These are phyloP conservation scores for Capsicum chinense DNA, from an alignment of 257 asterid genomes.

Conservation along the genomic window DNA sequence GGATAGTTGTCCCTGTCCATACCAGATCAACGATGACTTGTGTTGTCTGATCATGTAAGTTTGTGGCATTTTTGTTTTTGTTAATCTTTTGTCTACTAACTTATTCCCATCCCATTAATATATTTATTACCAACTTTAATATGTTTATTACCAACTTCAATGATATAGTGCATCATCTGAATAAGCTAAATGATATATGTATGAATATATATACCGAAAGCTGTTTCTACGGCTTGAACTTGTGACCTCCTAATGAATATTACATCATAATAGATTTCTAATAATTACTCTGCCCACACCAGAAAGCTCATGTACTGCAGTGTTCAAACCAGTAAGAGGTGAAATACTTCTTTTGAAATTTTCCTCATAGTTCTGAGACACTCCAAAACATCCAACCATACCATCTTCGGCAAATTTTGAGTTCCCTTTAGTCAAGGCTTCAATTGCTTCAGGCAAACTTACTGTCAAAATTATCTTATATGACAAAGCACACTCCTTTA, in stretches of 20 bases:
- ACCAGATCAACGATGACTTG: no score
- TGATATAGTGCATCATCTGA: no score
- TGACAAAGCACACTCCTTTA: slow-evolving; percentile 14
- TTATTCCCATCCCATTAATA: no score
- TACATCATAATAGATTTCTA: slow-evolving; percentile 41
- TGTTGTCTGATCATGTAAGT: no score
- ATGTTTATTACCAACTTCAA: no score
- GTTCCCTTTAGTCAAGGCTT: slow-evolving; percentile 40
- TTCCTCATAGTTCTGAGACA: background rate
- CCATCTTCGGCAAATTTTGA: slow-evolving; percentile 42
- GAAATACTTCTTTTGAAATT: slow-evolving; percentile 28
- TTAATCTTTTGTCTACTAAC: no score
- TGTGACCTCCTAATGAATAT: background rate
- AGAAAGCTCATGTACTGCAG: slow-evolving; percentile 50
- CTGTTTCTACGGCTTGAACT: no score
- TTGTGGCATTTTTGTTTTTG: no score
- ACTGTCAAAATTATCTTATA: slow-evolving; percentile 16
- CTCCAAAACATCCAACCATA: slow-evolving; percentile 34
- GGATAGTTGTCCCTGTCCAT: no score
- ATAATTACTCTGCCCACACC: slow-evolving; percentile 48
- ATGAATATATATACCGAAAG: no score
- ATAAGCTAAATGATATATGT: no score
- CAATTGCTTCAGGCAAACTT: slow-evolving; percentile 35
- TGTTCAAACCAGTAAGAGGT: slow-evolving; percentile 30
- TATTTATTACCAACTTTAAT: no score